These are phyloP conservation scores for Golubevia pallescens DNA, from an alignment of 1,284 basidiomycete genomes.

Conservation along the genomic window DNA sequence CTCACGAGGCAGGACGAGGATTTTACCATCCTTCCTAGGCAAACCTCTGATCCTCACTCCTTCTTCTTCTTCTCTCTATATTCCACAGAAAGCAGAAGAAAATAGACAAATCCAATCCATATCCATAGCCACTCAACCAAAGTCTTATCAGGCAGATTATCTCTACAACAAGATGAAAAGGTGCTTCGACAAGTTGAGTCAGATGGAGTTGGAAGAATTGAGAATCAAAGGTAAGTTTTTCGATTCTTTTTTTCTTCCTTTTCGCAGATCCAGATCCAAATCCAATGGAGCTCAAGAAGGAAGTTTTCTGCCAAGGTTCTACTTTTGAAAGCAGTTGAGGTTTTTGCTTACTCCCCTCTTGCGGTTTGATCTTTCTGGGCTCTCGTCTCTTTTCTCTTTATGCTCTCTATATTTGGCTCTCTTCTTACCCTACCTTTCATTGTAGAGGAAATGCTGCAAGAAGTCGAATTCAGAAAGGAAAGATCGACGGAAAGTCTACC, in stretches of 20 bases:
- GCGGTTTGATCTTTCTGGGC: no score
- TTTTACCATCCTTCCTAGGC: no score
- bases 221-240: conserved; percentile 14
- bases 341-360: no score
- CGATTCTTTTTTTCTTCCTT: no score
- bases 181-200: conserved; percentile 38
- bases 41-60: no score
- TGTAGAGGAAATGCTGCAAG: no score
- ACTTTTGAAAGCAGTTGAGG: conserved; percentile 19
- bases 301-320: conserved; percentile 16
- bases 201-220: conserved; percentile 47
- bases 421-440: no score
- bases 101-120: conserved; percentile 20
- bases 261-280: conserved; percentile 13
- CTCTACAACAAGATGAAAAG: conserved; percentile 29
- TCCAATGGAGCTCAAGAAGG: conserved; percentile 32
- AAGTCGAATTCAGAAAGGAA: no score
- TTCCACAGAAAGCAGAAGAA: not conserved
- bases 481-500: no score
- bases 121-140: conserved; percentile 31
- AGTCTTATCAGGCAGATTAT: conserved; percentile 52
- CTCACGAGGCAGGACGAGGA: no score
- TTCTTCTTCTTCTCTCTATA: not conserved
- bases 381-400: no score
- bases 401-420: no score